Evolutionary conservation across 2,329 filamentous ascomycete genomes (phyloP).

Genomic region (Paraconiothyrium brasiliense): DNA sequence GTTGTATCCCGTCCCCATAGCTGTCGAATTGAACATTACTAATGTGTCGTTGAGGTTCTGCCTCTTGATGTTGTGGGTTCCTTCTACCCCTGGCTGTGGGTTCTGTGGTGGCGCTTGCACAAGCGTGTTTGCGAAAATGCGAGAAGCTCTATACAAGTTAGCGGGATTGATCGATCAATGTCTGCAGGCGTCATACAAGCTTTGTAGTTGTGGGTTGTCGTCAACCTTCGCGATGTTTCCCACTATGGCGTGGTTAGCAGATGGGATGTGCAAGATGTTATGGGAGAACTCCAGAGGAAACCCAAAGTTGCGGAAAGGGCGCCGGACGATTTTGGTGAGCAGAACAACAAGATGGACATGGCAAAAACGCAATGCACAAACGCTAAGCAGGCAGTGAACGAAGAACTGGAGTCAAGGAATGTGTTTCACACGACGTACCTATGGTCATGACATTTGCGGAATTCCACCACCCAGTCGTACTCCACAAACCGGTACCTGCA

Average conservation of each 20-base stretch:
- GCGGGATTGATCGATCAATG: not conserved
- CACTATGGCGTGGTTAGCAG: conserved; percentile 62
- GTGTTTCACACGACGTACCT: no score
- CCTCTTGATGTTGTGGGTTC: conserved; percentile 19
- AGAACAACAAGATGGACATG: no score
- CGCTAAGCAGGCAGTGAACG: no score
- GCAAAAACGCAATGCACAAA: no score
- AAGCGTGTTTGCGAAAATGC: conserved; percentile 58
- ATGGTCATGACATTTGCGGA: conserved; percentile 64
- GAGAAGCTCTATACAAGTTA: conserved; percentile 32
- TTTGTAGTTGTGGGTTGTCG: conserved; percentile 42
- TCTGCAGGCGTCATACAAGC: conserved; percentile 24
- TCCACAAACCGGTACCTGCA: conserved; percentile 67
- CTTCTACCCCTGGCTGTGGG: conserved; percentile 39
- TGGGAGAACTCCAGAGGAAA: no score
- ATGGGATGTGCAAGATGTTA: no score
- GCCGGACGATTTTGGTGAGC: no score
- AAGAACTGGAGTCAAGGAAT: no score
- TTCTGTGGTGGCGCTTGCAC: conserved; percentile 42
- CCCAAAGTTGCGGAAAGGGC: no score
- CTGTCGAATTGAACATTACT: conserved; percentile 18
- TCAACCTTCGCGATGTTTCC: conserved; percentile 60
- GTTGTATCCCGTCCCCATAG: conserved; percentile 28
- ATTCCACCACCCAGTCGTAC: conserved; percentile 77
- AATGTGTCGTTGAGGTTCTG: conserved; percentile 22